Conservation (phyloP, 352 stramenopile species). For the Phytophthora chlamydospora region DNA sequence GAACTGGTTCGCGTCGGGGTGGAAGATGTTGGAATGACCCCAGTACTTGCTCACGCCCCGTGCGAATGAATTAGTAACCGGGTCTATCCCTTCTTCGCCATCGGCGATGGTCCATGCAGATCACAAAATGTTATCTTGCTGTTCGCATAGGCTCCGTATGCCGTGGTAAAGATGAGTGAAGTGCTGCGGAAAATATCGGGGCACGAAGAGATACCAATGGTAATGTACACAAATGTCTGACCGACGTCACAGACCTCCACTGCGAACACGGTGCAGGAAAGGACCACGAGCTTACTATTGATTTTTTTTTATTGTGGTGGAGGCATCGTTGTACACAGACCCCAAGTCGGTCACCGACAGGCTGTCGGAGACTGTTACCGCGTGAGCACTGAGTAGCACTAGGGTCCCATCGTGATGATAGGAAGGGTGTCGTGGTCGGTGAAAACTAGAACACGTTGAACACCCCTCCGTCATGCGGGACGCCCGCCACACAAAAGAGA, state of each 20-base stretch:
- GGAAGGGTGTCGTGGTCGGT: neutral
- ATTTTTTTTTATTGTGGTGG: no score
- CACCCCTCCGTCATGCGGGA: neutral
- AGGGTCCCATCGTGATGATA: slow-evolving; percentile 13
- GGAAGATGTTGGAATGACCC: slow-evolving; percentile 1
- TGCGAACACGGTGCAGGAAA: no score
- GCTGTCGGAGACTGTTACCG: neutral
- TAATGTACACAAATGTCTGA: no score
- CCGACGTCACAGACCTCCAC: no score
- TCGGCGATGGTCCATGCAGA: neutral
- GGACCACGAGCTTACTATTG: no score
- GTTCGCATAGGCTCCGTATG: slow-evolving; percentile 1
- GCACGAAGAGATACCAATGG: no score
- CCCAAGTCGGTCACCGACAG: no score
- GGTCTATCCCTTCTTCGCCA: no score
- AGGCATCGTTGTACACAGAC: no score
- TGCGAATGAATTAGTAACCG: neutral
- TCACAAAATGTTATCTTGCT: slow-evolving; percentile 7
- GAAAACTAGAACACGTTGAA: no score
- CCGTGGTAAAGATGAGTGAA: neutral
- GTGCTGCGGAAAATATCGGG: no score
- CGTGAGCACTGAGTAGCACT: no score
- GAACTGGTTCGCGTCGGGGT: neutral
- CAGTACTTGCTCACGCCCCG: neutral
- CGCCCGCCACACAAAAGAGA: neutral